A percentile compares a stretch with the other conserved stretches of the same genome.
Conservation (phyloP, 345 rosid species). For the Geranium brycei region DNA sequence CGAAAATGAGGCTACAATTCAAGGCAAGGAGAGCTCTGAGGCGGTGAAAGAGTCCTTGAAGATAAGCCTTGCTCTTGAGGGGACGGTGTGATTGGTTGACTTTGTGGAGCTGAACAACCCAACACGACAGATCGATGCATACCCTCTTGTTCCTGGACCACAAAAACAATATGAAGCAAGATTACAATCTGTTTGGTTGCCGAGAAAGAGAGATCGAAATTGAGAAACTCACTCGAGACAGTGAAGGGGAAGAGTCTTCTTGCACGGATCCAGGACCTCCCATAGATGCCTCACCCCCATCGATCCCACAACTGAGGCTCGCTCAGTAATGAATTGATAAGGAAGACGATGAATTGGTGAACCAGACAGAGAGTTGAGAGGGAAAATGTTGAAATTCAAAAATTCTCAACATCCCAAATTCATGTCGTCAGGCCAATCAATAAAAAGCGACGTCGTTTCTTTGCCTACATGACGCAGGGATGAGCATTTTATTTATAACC, state of each 20-base stretch:
- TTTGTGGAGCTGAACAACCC: slow-evolving; percentile 77
- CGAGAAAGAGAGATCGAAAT: neutral
- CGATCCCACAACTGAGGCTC: neutral
- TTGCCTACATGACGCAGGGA: no score
- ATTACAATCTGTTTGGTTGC: neutral
- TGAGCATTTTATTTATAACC: no score
- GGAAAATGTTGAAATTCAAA: no score
- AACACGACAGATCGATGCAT: slow-evolving; percentile 89
- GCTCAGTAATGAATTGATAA: no score
- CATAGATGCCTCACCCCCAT: slow-evolving; percentile 91
- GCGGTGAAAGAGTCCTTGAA: slow-evolving; percentile 69
- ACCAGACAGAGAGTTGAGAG: no score
- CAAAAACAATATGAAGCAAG: neutral
- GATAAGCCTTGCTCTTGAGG: slow-evolving; percentile 43
- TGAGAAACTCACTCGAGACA: slow-evolving; percentile 47
- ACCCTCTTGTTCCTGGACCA: slow-evolving; percentile 63
- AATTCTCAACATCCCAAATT: no score
- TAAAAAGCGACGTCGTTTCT: no score
- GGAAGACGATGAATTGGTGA: no score
- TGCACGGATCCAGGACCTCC: slow-evolving; percentile 83
- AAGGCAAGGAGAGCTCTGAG: slow-evolving; percentile 81
- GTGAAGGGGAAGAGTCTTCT: slow-evolving; percentile 72
- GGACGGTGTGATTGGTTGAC: slow-evolving; percentile 53
- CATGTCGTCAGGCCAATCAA: no score
- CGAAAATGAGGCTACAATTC: slow-evolving; percentile 68